A percentile compares a stretch with the other conserved stretches of the same genome.
Conservation (phyloP, 257 asterid genomes). For the Solanum rostratum region DNA sequence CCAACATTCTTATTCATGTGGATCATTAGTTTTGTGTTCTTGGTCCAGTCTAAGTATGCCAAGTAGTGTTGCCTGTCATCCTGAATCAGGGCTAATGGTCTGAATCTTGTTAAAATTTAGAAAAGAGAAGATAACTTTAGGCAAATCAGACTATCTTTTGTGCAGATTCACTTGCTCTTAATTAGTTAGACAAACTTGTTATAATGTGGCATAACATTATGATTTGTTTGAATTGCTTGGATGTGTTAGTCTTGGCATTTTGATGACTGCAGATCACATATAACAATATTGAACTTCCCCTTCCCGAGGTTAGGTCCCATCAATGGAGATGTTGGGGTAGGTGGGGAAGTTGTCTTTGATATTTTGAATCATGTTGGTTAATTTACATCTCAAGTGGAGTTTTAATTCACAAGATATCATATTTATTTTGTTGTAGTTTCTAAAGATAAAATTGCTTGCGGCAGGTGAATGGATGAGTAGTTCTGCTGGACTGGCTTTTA, state of each 20-base stretch:
- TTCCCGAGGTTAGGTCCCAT: neutral
- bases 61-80: neutral
- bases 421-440: neutral
- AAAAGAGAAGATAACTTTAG: neutral
- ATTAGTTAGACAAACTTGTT: neutral
- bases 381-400: neutral
- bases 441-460: neutral
- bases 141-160: neutral
- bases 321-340: neutral
- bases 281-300: neutral
- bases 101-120: neutral
- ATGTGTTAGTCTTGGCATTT: neutral
- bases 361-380: neutral
- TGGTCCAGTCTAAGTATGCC: neutral
- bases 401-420: neutral
- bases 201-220: neutral
- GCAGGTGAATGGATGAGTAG: slow-evolving; percentile 45
- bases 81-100: neutral
- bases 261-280: neutral
- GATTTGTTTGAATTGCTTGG: neutral
- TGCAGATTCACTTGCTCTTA: neutral
- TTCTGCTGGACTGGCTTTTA: slow-evolving; percentile 39
- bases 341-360: neutral
- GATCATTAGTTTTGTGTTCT: neutral
- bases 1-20: neutral